Conservation (phyloP, 495 filamentous ascomycete genomes). For the Evernia prunastri region DNA sequence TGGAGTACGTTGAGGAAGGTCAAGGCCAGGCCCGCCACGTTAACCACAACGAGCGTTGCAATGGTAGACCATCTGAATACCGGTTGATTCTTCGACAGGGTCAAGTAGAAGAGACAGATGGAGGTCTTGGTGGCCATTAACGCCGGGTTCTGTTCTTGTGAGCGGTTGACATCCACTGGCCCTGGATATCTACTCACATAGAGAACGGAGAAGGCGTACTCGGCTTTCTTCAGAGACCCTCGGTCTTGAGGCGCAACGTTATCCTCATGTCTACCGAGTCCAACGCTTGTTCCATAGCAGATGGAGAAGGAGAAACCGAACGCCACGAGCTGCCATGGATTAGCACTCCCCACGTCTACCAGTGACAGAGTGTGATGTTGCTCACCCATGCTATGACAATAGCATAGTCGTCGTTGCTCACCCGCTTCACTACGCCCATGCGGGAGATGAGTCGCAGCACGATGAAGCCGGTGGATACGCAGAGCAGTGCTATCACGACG, state of each 20-base stretch:
- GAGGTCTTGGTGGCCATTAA: constrained; percentile 85
- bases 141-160: constrained; percentile 66
- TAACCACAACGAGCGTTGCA: constrained; percentile 64
- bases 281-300: constrained; percentile 61
- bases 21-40: constrained; percentile 67
- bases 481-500: constrained; percentile 65
- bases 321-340: constrained; percentile 50
- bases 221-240: constrained; percentile 52
- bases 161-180: constrained; percentile 14
- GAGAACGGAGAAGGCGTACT: constrained; percentile 78
- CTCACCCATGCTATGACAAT: constrained; percentile 78
- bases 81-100: constrained; percentile 66
- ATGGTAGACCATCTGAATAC: constrained; percentile 65
- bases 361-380: background rate
- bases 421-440: constrained; percentile 60
- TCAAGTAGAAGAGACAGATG: constrained; percentile 84
- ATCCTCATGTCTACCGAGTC: constrained; percentile 68
- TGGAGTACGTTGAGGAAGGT: constrained; percentile 86
- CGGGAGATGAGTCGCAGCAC: constrained; percentile 64
- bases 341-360: background rate
- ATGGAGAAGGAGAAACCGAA: constrained; percentile 72
- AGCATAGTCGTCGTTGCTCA: constrained; percentile 73
- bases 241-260: constrained; percentile 48
- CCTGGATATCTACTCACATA: constrained; percentile 52
- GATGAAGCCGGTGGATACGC: constrained; percentile 64